A percentile compares a stretch with the other conserved stretches of the same genome.
Conservation (phyloP, 2,329 filamentous ascomycete species). For the Chlorencoelia australis region DNA sequence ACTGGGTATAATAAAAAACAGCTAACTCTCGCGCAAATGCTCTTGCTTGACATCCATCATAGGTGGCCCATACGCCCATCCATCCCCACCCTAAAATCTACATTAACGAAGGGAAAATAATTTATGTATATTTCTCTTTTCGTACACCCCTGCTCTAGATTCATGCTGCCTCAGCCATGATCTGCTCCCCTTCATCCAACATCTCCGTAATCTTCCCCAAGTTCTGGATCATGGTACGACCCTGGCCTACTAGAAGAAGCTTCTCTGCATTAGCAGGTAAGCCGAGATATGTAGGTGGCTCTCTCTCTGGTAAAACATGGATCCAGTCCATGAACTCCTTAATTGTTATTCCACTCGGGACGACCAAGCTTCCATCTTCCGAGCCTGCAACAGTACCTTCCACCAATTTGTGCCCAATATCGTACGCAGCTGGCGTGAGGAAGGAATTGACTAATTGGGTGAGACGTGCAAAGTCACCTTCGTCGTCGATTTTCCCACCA, state of each 20-base stretch:
- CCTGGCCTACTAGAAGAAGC: constrained; percentile 78
- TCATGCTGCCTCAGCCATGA: constrained; percentile 55
- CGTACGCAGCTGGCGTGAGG: constrained; percentile 81
- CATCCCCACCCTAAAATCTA: too few species aligned
- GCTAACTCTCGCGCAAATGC: too few species aligned
- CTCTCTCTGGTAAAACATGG: constrained; percentile 80
- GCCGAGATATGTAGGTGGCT: constrained; percentile 91
- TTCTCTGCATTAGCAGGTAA: constrained; percentile 96
- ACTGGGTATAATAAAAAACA: too few species aligned
- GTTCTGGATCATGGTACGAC: constrained; percentile 74
- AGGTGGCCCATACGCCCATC: too few species aligned
- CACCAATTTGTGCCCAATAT: constrained; percentile 84
- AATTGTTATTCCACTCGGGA: constrained; percentile 73
- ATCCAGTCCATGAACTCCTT: constrained; percentile 89
- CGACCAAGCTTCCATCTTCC: constrained; percentile 51
- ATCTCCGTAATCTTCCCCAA: constrained; percentile 76
- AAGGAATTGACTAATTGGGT: constrained; percentile 63
- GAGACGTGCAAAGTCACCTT: constrained; percentile 69
- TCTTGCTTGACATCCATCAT: too few species aligned
- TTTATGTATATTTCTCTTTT: too few species aligned
- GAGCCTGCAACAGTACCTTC: constrained; percentile 40
- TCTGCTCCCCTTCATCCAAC: constrained; percentile 86
- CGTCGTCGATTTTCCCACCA: constrained; percentile 93
- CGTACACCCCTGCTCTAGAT: too few species aligned
- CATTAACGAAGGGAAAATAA: too few species aligned